phyloP scores from a whole-genome alignment of 2,329 filamentous ascomycete genomes.

The Cordyceps cateniannulata region DNA sequence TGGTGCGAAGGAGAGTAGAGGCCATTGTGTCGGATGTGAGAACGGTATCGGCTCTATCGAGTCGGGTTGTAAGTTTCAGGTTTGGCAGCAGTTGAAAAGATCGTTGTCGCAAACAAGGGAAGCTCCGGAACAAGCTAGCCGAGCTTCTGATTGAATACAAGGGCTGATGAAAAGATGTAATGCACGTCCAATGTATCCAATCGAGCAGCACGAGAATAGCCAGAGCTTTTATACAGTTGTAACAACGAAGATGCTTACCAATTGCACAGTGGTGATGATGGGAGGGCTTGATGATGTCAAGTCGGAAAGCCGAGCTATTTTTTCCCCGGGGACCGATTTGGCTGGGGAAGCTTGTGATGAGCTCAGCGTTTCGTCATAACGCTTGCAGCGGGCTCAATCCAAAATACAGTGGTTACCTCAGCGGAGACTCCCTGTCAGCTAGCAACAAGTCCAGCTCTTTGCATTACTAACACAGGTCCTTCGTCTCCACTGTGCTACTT shows the following conservation, averaged over 20 bases:
- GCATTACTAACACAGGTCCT: background rate
- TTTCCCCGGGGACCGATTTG: background rate
- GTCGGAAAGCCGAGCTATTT: slow-evolving; percentile 11
- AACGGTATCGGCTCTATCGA: background rate
- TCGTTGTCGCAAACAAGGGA: background rate
- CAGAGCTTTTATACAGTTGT: background rate
- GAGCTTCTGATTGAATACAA: slow-evolving; percentile 14
- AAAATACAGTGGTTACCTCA: background rate
- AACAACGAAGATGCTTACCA: slow-evolving; percentile 11
- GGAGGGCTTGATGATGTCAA: slow-evolving; percentile 11
- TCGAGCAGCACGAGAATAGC: background rate
- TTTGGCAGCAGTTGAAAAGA: background rate
- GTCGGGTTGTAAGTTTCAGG: background rate
- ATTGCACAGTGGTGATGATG: background rate
- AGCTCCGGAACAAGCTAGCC: background rate
- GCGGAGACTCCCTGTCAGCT: background rate
- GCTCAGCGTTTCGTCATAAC: slow-evolving; percentile 13
- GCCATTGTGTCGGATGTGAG: slow-evolving; percentile 52
- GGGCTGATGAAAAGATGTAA: background rate
- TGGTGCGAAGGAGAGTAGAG: slow-evolving; percentile 65
- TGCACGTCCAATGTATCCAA: background rate
- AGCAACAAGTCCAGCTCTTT: background rate
- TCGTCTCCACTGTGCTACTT: background rate
- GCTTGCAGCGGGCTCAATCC: background rate
- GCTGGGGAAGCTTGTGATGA: slow-evolving; percentile 7